A percentile compares a stretch with the other conserved stretches of the same genome.
phyloP scores from a whole-genome alignment of 345 rosid genomes.

The Hibiscus mutabilis region DNA sequence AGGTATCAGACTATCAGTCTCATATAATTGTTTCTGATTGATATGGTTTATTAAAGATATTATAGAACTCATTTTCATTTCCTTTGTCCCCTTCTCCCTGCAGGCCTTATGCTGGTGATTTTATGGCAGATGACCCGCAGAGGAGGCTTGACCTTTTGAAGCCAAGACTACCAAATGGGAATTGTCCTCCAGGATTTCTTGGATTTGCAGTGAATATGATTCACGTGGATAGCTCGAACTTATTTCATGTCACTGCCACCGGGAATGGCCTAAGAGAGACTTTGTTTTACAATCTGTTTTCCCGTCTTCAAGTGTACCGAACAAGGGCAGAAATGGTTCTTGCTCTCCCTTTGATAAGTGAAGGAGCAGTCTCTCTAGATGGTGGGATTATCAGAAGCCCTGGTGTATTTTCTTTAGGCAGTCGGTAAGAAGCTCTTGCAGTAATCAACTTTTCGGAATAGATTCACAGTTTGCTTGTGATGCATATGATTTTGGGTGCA shows the following conservation, averaged over 20 bases:
- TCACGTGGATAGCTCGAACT: background rate
- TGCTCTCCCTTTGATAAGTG: background rate
- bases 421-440: slow-evolving; percentile 34
- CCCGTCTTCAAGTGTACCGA: background rate
- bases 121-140: background rate
- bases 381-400: background rate
- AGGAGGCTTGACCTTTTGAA: background rate
- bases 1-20: slow-evolving; percentile 38
- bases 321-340: background rate
- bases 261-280: background rate
- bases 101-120: background rate
- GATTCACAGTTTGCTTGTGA: background rate
- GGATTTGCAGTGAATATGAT: background rate
- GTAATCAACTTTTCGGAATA: background rate
- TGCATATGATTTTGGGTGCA: slow-evolving; percentile 6
- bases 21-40: background rate
- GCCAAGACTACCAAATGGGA: background rate
- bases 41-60: background rate
- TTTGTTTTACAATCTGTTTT: background rate
- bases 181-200: background rate
- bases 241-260: background rate
- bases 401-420: slow-evolving; percentile 7
- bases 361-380: background rate
- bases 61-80: background rate
- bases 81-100: background rate